Evolutionary conservation across 1,139 yeast genomes (phyloP), one percentile per base, ranked within the genome.

Genomic region (Ogataea hybrid): DNA sequence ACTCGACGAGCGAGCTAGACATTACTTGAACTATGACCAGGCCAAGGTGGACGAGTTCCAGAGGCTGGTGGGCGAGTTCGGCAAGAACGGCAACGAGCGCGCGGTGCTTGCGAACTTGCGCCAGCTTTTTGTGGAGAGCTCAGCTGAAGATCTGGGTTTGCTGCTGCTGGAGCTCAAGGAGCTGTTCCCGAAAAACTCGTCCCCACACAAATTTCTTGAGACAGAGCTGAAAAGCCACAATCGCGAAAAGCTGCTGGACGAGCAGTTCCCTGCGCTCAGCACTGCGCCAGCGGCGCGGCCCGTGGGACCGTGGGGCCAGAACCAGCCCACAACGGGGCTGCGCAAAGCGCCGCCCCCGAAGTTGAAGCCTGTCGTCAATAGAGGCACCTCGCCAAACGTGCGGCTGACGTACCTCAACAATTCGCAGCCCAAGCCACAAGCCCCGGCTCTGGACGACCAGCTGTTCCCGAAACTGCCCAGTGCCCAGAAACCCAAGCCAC

Each of bases 1-100:
- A 50, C 70, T 89, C 32, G 94, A 85, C 50, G 96, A 88, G 59
- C 73, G 96, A 55, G 96, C 96, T 0, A 81, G 82, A 59, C 88
- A 83, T 60, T 84, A 84, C 57, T 67, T 86, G 44, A 72, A 76
- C 41, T 79, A 83, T 51, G 73, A 81, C 28, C 63, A 64, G 6
- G 60, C 63, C 9, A 68, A 69, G 27, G 70, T 80, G 50, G 64
- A 69, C 10, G 60, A 67, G 41, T 88, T 88, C 58, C 60, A 64
- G 23, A 63, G 65, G 2, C 49, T 77, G 16, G 85, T 83, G 57
- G 64, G 65, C 17, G 61, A 67, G 11, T 87, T 68, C 58, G 69
- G 70, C 37, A 32, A 28, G 63, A 71, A 23, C 70, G 73, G 39
- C 64, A 68, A 17, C 55, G 84, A 1, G 60, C 70, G 7, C 51